phyloP scores from a whole-genome alignment of 1,284 basidiomycete genomes.

The Ustilago hordei region DNA sequence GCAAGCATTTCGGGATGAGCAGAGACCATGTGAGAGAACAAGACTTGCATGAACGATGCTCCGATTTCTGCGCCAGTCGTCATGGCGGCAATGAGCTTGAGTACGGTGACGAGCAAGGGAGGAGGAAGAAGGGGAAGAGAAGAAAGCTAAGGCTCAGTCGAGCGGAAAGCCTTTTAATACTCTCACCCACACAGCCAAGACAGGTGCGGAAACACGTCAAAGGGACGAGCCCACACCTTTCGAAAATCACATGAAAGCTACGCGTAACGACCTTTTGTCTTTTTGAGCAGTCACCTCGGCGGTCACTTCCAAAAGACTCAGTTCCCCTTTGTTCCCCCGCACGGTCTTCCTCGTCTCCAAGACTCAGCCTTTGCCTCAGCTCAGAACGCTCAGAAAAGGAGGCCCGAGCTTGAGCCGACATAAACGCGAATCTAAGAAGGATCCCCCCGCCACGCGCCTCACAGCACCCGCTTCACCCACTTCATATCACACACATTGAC shows the following conservation, averaged over 20 bases:
- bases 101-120: background rate
- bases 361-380: background rate
- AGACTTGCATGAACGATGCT: background rate
- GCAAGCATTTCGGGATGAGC: background rate
- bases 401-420: background rate
- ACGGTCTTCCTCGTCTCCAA: constrained; percentile 7
- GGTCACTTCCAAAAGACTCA: background rate
- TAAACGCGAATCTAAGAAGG: background rate
- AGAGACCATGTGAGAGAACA: background rate
- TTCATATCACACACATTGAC: background rate
- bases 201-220: background rate
- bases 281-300: background rate
- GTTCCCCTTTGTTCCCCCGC: constrained; percentile 10
- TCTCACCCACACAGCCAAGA: background rate
- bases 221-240: background rate
- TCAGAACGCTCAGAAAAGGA: background rate
- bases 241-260: background rate
- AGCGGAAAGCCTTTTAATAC: background rate
- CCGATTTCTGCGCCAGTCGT: background rate
- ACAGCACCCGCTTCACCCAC: background rate
- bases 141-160: background rate
- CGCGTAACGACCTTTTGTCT: constrained; percentile 7
- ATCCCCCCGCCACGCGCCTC: too few relatives aligned
- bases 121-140: background rate
- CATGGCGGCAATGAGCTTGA: background rate